Percentiles rank a stretch among this genome's conserved stretches.
Conservation (phyloP, 331 rosid genomes). For the Rosa hybrid region DNA sequence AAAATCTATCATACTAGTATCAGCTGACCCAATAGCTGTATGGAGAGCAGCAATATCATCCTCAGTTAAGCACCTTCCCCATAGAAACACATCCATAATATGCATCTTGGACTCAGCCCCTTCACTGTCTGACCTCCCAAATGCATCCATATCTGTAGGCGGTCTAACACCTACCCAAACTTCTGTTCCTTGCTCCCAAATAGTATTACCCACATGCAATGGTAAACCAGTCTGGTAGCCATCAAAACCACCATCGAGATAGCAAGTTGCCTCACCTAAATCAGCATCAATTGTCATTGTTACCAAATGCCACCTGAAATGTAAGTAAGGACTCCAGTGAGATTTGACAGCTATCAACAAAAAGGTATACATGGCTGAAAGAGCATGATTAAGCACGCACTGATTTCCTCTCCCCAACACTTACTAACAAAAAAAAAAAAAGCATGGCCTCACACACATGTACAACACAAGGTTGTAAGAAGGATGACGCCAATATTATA, state of each 20-base stretch:
- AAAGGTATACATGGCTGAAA: background rate
- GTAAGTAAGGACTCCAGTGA: conserved; percentile 12
- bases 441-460: background rate
- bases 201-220: conserved; percentile 62
- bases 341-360: background rate
- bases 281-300: conserved; percentile 96
- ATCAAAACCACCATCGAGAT: conserved; percentile 94
- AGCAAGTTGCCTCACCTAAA: conserved; percentile 94
- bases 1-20: conserved; percentile 63
- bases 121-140: conserved; percentile 99
- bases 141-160: conserved; percentile 91
- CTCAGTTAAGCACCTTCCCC: conserved; percentile 97
- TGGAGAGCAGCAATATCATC: conserved; percentile 92
- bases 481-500: conserved; percentile 24
- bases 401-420: background rate
- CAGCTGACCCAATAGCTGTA: conserved; percentile 75
- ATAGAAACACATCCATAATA: conserved; percentile 92
- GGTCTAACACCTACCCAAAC: conserved; percentile 98
- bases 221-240: conserved; percentile 93
- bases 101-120: conserved; percentile 99
- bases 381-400: background rate
- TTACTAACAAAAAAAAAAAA: background rate
- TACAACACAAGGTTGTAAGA: background rate
- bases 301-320: conserved; percentile 97
- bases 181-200: conserved; percentile 94